phyloP scores from a whole-genome alignment of 805 yeast genomes.

The Wickerhamiella brachini region DNA sequence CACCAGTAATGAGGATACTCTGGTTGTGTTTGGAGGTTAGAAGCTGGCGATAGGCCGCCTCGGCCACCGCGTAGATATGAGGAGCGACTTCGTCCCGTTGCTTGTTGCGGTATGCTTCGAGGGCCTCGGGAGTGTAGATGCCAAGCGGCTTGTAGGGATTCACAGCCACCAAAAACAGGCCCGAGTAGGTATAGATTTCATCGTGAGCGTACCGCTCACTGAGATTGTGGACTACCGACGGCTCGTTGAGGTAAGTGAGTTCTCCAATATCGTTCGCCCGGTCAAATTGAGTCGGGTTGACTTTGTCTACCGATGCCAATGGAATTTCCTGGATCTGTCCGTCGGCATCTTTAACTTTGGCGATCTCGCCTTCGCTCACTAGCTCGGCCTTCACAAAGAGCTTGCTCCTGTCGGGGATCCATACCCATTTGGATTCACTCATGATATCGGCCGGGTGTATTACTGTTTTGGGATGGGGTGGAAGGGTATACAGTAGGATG shows the following conservation, averaged over 20 bases:
- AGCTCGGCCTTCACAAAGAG: background rate
- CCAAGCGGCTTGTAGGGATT: conserved; percentile 75
- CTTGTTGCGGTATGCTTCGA: conserved; percentile 42
- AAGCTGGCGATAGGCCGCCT: conserved; percentile 68
- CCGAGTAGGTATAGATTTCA: conserved; percentile 84
- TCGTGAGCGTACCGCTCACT: conserved; percentile 64
- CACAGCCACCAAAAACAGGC: conserved; percentile 85
- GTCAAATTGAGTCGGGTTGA: conserved; percentile 84
- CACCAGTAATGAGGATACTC: conserved; percentile 94
- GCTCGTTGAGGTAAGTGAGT: conserved; percentile 84
- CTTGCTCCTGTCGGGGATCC: conserved; percentile 53
- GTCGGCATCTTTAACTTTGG: conserved; percentile 16
- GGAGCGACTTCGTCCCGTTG: conserved; percentile 44
- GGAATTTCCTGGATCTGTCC: conserved; percentile 22
- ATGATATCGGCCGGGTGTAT: conserved; percentile 21
- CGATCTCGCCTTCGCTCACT: conserved; percentile 27
- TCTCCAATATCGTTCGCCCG: conserved; percentile 93
- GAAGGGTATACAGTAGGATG: background rate
- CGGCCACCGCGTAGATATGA: conserved; percentile 84
- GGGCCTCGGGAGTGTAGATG: conserved; percentile 49
- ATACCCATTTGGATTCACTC: conserved; percentile 43
- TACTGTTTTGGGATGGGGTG: background rate
- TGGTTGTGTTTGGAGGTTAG: conserved; percentile 61
- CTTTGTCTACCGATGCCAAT: conserved; percentile 39
- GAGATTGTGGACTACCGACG: conserved; percentile 82